phyloP scores from a whole-genome alignment of 1,284 basidiomycete species.

The Ganoderma sinense region DNA sequence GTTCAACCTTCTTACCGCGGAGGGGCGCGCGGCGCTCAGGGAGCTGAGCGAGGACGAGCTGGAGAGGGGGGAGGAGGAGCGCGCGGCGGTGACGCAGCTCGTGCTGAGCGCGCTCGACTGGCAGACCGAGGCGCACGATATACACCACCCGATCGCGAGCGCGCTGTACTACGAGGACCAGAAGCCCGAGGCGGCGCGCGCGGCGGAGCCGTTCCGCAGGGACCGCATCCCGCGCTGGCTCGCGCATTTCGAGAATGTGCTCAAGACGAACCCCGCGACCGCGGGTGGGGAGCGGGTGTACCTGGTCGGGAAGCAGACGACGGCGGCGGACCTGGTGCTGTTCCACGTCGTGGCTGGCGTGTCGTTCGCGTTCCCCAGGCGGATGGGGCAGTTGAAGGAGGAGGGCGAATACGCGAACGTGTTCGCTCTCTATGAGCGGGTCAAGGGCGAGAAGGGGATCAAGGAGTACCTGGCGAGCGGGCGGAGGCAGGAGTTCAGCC shows the following conservation, averaged over 20 bases:
- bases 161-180: constrained; percentile 59
- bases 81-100: constrained; percentile 48
- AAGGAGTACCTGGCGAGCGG: constrained; percentile 52
- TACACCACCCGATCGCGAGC: constrained; percentile 48
- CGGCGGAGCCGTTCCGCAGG: constrained; percentile 47
- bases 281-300: constrained; percentile 37
- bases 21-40: constrained; percentile 22
- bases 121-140: constrained; percentile 48
- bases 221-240: constrained; percentile 58
- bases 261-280: constrained; percentile 42
- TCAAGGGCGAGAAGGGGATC: constrained; percentile 45
- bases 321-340: constrained; percentile 55
- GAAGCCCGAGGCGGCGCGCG: constrained; percentile 40
- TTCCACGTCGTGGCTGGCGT: constrained; percentile 53
- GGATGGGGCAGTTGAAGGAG: constrained; percentile 40
- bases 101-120: constrained; percentile 52
- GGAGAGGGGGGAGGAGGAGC: constrained; percentile 36
- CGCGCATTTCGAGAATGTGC: constrained; percentile 46
- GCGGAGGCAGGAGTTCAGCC: constrained; percentile 45
- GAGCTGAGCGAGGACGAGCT: constrained; percentile 32
- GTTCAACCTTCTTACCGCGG: constrained; percentile 31
- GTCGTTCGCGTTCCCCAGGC: constrained; percentile 55
- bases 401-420: constrained; percentile 42
- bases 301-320: constrained; percentile 48
- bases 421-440: constrained; percentile 42